Conservation (phyloP, 805 yeast species). For the Cyberlindnera meyerae region DNA sequence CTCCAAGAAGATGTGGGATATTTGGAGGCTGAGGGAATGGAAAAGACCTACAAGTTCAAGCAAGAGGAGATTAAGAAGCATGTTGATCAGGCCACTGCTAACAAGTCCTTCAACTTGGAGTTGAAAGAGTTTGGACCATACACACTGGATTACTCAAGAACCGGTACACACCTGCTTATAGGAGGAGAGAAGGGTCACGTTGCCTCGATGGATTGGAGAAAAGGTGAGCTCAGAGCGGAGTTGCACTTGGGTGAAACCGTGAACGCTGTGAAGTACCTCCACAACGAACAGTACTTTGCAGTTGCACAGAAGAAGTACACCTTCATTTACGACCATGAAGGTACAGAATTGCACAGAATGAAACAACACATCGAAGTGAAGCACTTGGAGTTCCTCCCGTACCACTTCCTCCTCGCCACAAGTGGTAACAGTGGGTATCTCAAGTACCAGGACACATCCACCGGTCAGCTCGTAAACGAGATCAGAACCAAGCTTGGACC, state of each 20-base stretch:
- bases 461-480: slow-evolving; percentile 83
- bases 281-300: slow-evolving; percentile 90
- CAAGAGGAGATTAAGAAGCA: slow-evolving; percentile 73
- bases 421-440: slow-evolving; percentile 88
- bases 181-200: slow-evolving; percentile 94
- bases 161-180: slow-evolving; percentile 78
- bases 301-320: slow-evolving; percentile 95
- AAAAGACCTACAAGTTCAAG: slow-evolving; percentile 77
- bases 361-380: slow-evolving; percentile 87
- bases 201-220: slow-evolving; percentile 94
- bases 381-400: slow-evolving; percentile 81
- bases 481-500: slow-evolving; percentile 87
- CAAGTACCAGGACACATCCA: slow-evolving; percentile 92
- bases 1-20: slow-evolving; percentile 81
- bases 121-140: slow-evolving; percentile 86
- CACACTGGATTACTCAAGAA: slow-evolving; percentile 70
- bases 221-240: slow-evolving; percentile 78
- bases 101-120: slow-evolving; percentile 68
- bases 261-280: slow-evolving; percentile 83
- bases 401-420: slow-evolving; percentile 81
- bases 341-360: slow-evolving; percentile 86
- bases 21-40: slow-evolving; percentile 92
- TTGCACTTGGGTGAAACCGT: slow-evolving; percentile 84
- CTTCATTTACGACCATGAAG: slow-evolving; percentile 85
- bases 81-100: slow-evolving; percentile 73